Base-by-base conservation (phyloP, 2,329 filamentous ascomycete species). In the Chaetomium globosum region DNA sequence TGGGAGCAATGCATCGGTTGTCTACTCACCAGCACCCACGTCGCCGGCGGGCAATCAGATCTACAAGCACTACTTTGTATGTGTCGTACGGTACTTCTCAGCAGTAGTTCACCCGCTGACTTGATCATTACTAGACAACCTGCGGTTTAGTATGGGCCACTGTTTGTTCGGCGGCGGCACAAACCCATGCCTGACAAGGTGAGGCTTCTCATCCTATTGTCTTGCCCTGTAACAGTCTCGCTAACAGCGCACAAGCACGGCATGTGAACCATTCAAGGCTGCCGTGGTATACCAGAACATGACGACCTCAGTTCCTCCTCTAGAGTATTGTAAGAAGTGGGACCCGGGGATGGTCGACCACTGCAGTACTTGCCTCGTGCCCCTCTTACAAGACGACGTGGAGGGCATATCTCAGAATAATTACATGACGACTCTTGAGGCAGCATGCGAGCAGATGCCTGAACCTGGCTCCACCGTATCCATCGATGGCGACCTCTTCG, bases 241-340 rank as follows among this genome's bases (percentile, higher is more conserved):
- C 73, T 79, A 51, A 80, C 67, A 49, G 16, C 9, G 39, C 13
- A 10, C 12, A 68, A 87, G 84, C 46, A 81, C 78, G 49, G 83
- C 85, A 2, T 89, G 86, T 68, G 82, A 75, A 0, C 78, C 79
- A 0, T 77, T 87, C 3, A 60, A 78, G 65, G 68, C 76, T 0
- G 81, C 82, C 2, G 74, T 88, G 31, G 71, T 78, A 26, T 86
- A 78, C 66, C 77, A 81, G 19, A 83, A 85, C 60, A 73, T 87
- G 12, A 80, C 82, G 0, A 74, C 79, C 1, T 74, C 78, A 16
- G 75, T 76, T 28, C 78, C 77, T 0, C 71, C 78, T 9, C 87
- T 83, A 67, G 82, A 81, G 33, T 89, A 85, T 71, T 89, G 87
- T 71, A 73, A 78, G 21, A 31, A 68, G 0, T 86, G 85, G 82